phyloP scores from a whole-genome alignment of 768 basidiomycete genomes.

The Termitomyces sp. region DNA sequence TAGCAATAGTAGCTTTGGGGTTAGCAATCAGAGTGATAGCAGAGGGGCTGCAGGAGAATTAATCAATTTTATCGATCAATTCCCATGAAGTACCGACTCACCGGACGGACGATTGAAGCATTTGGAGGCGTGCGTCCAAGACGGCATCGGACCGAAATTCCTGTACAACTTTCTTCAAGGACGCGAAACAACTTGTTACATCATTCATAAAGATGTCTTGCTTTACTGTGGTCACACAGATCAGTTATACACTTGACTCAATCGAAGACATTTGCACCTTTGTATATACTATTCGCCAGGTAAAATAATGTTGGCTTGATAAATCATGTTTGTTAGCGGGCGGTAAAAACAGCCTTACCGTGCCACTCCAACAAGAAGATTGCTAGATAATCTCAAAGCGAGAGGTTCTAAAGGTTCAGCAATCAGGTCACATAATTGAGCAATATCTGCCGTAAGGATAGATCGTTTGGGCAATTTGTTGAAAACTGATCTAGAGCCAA shows the following conservation, averaged over 20 bases:
- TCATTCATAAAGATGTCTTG: slow-evolving; percentile 81
- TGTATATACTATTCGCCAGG: slow-evolving; percentile 29
- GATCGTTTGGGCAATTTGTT: slow-evolving; percentile 79
- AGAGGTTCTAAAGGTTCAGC: slow-evolving; percentile 81
- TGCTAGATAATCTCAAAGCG: slow-evolving; percentile 81
- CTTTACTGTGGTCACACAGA: slow-evolving; percentile 47
- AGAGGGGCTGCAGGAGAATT: slow-evolving; percentile 30
- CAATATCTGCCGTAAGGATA: slow-evolving; percentile 80
- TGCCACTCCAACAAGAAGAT: slow-evolving; percentile 84
- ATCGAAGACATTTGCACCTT: slow-evolving; percentile 35
- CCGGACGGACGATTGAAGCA: slow-evolving; percentile 64
- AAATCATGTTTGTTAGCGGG: neutral
- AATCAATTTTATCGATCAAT: neutral
- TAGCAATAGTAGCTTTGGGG: slow-evolving; percentile 37
- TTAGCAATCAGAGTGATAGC: slow-evolving; percentile 49
- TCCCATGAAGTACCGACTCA: slow-evolving; percentile 23
- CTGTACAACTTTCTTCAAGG: slow-evolving; percentile 73
- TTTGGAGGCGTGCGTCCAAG: slow-evolving; percentile 54
- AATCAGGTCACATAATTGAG: slow-evolving; percentile 75
- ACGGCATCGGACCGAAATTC: slow-evolving; percentile 47
- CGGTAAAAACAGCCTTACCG: slow-evolving; percentile 46
- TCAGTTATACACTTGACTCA: neutral
- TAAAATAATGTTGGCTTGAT: neutral
- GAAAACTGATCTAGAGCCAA: slow-evolving; percentile 84
- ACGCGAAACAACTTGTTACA: slow-evolving; percentile 69